Conservation (phyloP, 1,284 basidiomycete species). For the Ceratobasidium sp. region DNA sequence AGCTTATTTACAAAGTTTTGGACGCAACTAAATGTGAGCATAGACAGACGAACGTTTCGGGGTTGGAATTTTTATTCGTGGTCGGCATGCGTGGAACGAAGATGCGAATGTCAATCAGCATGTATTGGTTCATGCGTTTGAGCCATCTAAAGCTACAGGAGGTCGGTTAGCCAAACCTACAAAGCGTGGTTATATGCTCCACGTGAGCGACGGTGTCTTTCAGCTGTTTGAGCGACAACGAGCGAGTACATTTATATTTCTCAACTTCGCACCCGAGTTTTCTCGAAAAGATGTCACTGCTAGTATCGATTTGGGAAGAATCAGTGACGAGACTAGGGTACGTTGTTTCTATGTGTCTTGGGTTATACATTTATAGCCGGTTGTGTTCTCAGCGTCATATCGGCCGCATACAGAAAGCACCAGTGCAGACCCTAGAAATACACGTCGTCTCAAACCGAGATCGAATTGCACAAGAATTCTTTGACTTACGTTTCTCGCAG, state of each 20-base stretch:
- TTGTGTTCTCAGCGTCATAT: slow-evolving; percentile 68
- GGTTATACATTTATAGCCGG: too few relatives aligned
- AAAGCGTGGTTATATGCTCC: slow-evolving; percentile 65
- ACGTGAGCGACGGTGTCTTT: slow-evolving; percentile 66
- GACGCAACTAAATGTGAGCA: neutral
- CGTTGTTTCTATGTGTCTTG: slow-evolving; percentile 41
- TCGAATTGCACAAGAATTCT: slow-evolving; percentile 71
- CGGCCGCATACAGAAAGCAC: slow-evolving; percentile 66
- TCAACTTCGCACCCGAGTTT: slow-evolving; percentile 64
- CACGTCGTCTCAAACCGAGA: slow-evolving; percentile 77
- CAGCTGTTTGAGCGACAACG: slow-evolving; percentile 70
- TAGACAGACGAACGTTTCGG: slow-evolving; percentile 73
- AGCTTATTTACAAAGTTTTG: neutral
- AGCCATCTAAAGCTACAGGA: slow-evolving; percentile 65
- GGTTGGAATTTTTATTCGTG: slow-evolving; percentile 72
- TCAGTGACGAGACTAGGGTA: slow-evolving; percentile 68
- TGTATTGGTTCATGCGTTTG: slow-evolving; percentile 72
- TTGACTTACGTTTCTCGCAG: slow-evolving; percentile 76
- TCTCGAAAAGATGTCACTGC: slow-evolving; percentile 65
- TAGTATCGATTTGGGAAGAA: slow-evolving; percentile 73
- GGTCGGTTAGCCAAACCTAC: slow-evolving; percentile 64
- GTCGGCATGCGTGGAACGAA: slow-evolving; percentile 71
- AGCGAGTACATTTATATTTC: slow-evolving; percentile 70
- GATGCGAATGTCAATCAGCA: slow-evolving; percentile 70
- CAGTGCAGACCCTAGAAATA: slow-evolving; percentile 68